phyloP scores from a whole-genome alignment of 2,329 filamentous ascomycete species.

The Arachnomyces sp. region DNA sequence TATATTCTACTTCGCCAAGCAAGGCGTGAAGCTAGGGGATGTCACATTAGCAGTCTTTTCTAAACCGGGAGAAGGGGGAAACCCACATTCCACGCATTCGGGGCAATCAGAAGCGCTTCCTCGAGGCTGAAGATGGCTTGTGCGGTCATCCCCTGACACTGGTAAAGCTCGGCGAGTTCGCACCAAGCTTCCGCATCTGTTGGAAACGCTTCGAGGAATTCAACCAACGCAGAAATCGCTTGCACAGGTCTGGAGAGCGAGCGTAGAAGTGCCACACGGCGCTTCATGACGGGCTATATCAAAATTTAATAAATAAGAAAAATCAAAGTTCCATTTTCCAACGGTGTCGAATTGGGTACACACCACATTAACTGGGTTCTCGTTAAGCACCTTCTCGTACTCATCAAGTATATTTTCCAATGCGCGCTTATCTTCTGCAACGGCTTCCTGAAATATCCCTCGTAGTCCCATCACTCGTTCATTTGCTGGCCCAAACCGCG shows the following conservation, averaged over 20 bases:
- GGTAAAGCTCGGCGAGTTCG: constrained; percentile 82
- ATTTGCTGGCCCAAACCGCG: constrained; percentile 75
- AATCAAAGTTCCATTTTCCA: too few species aligned
- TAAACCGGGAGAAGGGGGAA: constrained; percentile 5
- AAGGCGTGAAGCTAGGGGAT: constrained; percentile 69
- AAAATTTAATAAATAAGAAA: not conserved
- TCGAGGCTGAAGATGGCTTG: constrained; percentile 86
- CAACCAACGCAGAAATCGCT: constrained; percentile 65
- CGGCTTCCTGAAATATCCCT: constrained; percentile 78
- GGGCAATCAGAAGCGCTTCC: constrained; percentile 76
- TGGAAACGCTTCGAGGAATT: constrained; percentile 72
- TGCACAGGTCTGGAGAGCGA: constrained; percentile 64
- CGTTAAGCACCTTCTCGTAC: constrained; percentile 67
- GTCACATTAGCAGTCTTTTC: not conserved
- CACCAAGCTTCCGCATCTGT: constrained; percentile 92
- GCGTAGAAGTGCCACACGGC: constrained; percentile 70
- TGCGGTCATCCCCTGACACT: constrained; percentile 65
- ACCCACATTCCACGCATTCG: constrained; percentile 91
- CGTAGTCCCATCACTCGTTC: constrained; percentile 77
- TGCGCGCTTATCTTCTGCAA: constrained; percentile 57
- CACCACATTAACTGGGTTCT: constrained; percentile 74
- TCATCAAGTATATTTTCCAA: constrained; percentile 64
- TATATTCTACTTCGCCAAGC: constrained; percentile 73
- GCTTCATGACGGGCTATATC: constrained; percentile 69
- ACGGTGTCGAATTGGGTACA: constrained; percentile 35